Evolutionary conservation across 805 yeast species (phyloP).

Genomic region (Metschnikowia rubicola): DNA sequence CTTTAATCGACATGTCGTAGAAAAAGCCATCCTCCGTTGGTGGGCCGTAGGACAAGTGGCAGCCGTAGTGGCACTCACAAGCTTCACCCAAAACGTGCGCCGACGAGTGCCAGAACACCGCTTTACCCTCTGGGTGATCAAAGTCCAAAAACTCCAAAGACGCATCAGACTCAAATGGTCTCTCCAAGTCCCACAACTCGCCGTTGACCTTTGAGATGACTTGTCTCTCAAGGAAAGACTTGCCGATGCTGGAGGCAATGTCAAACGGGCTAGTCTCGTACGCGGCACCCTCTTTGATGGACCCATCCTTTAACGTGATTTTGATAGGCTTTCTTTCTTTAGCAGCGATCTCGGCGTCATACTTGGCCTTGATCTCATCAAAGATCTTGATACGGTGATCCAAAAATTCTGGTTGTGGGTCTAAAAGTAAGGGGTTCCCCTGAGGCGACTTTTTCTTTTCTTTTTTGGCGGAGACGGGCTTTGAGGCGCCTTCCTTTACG

Average conservation of each 20-base stretch:
- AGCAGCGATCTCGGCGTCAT: slow-evolving; percentile 67
- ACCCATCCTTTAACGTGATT: slow-evolving; percentile 84
- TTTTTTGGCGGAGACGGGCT: slow-evolving; percentile 24
- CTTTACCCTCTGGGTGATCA: slow-evolving; percentile 89
- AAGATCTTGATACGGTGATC: slow-evolving; percentile 75
- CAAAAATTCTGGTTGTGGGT: slow-evolving; percentile 82
- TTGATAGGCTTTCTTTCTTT: slow-evolving; percentile 58
- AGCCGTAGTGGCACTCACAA: slow-evolving; percentile 93
- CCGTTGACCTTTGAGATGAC: slow-evolving; percentile 91
- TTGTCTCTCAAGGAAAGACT: slow-evolving; percentile 83
- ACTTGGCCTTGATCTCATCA: slow-evolving; percentile 72
- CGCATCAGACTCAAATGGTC: slow-evolving; percentile 79
- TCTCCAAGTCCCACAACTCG: slow-evolving; percentile 85
- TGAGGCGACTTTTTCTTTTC: slow-evolving; percentile 43
- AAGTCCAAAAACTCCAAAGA: slow-evolving; percentile 82
- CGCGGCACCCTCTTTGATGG: slow-evolving; percentile 69
- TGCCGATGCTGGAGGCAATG: slow-evolving; percentile 80
- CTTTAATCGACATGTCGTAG: slow-evolving; percentile 87
- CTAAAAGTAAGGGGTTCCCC: slow-evolving; percentile 44
- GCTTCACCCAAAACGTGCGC: slow-evolving; percentile 99
- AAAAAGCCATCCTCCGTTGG: slow-evolving; percentile 98
- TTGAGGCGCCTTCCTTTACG: slow-evolving; percentile 13
- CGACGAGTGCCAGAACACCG: slow-evolving; percentile 98
- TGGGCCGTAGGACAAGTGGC: slow-evolving; percentile 85
- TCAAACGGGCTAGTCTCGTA: slow-evolving; percentile 90